Base-by-base conservation (phyloP, 768 basidiomycete species). In the Kwoniella pini region DNA sequence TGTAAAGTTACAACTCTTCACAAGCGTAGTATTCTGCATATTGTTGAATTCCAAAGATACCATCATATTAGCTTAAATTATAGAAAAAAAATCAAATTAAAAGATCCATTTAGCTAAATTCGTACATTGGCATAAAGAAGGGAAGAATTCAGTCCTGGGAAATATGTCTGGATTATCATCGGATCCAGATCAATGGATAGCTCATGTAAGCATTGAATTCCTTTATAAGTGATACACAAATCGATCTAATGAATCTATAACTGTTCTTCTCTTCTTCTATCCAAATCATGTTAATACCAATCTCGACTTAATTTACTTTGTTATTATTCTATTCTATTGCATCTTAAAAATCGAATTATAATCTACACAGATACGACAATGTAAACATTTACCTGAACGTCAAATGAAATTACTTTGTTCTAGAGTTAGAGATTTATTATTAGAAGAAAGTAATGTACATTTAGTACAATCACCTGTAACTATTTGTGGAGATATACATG, bases 401-500 rank as follows among this genome's bases (percentile, higher is more conserved):
- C 79, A 78, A 51, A 80, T 80, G 74, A 76, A 77, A 40, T 57
- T 68, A 15, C 77, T 80, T 19, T 80, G 80, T 58, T 46, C 72
- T 10, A 63, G 74, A 30, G 79, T 80, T 26, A 70, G 78, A 11
- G 74, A 77, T 61, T 60, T 81, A 27, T 67, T 81, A 7, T 69
- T 81, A 50, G 81, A 82, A 63, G 81, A 81, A 64, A 79, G 78
- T 39, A 82, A 82, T 67, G 78, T 82, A 11, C 80, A 80, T 57
- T 77, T 79, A 15, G 79, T 82, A 26, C 72, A 79, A 28, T 78
- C 74, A 6, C 81, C 81, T 4, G 80, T 82, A 31, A 81, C 80
- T 0, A 79, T 82, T 15, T 81, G 80, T 58, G 96, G 96, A 51
- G 96, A 99, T 82, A 98, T 99, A 64, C 96, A 99, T 78, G 96